A percentile compares a stretch with the other conserved stretches of the same genome.
Conservation (phyloP, 2,329 filamentous ascomycete species). For the Colletotrichum musae region DNA sequence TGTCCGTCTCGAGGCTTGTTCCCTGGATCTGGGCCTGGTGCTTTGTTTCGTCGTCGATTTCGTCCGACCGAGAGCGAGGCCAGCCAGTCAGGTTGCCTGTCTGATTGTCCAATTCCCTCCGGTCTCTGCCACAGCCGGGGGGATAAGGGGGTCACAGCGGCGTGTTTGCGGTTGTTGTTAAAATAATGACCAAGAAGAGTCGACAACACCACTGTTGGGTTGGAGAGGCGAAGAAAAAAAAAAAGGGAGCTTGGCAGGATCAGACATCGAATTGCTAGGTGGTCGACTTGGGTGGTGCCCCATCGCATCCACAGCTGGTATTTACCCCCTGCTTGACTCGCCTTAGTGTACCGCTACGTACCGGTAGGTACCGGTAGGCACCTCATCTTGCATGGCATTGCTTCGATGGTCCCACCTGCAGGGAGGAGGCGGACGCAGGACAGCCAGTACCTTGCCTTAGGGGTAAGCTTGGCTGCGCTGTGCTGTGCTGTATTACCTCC, state of each 20-base stretch:
- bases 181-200: not conserved
- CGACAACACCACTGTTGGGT: not conserved
- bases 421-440: not conserved
- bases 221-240: slow-evolving; percentile 21
- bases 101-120: slow-evolving; percentile 13
- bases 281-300: slow-evolving; percentile 6
- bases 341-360: not conserved
- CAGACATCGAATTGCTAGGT: not conserved
- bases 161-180: too few relatives aligned
- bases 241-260: not conserved
- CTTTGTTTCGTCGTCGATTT: slow-evolving; percentile 39
- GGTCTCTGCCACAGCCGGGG: slow-evolving; percentile 15
- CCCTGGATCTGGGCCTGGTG: slow-evolving; percentile 23
- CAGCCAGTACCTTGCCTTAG: too few relatives aligned
- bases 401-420: slow-evolving; percentile 1
- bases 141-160: slow-evolving; percentile 23
- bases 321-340: slow-evolving; percentile 9
- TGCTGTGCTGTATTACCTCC: too few relatives aligned
- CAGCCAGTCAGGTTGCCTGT: slow-evolving; percentile 17
- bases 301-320: slow-evolving; percentile 17
- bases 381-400: slow-evolving; percentile 33
- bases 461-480: slow-evolving; percentile 10
- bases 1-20: slow-evolving; percentile 30
- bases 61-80: slow-evolving; percentile 34
- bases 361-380: not conserved